These are phyloP conservation scores for Ceratobasidium sp. DNA, from an alignment of 1,284 basidiomycete genomes.

Conservation along the genomic window DNA sequence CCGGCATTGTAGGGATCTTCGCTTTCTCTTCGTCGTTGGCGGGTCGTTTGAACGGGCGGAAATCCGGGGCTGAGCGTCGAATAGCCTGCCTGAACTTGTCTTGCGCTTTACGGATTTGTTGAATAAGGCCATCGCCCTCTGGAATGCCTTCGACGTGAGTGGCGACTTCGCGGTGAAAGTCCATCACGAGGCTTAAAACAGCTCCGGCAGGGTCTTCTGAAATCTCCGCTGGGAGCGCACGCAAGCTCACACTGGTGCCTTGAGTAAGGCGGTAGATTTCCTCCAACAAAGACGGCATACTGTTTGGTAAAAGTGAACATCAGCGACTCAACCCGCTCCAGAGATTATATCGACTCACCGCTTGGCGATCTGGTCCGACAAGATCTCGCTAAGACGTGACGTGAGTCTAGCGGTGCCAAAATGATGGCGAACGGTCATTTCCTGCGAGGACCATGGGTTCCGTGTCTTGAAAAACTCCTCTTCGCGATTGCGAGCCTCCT, in stretches of 20 bases:
- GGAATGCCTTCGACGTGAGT: slow-evolving; percentile 44
- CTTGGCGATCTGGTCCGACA: slow-evolving; percentile 45
- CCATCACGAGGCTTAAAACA: slow-evolving; percentile 43
- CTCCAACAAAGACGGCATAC: slow-evolving; percentile 12
- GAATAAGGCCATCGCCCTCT: slow-evolving; percentile 36
- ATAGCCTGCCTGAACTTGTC: slow-evolving; percentile 33
- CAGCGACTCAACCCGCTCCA: neutral
- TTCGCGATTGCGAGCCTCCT: slow-evolving; percentile 47
- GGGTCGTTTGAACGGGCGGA: slow-evolving; percentile 39
- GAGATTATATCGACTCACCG: slow-evolving; percentile 34
- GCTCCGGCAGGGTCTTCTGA: slow-evolving; percentile 44
- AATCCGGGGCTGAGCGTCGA: slow-evolving; percentile 41
- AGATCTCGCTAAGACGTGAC: slow-evolving; percentile 43
- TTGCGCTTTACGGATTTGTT: slow-evolving; percentile 32
- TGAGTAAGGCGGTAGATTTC: slow-evolving; percentile 20
- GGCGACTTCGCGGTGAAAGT: slow-evolving; percentile 41
- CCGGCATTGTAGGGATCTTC: neutral
- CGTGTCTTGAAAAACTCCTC: slow-evolving; percentile 45
- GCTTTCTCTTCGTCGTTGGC: slow-evolving; percentile 37
- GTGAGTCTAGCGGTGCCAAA: slow-evolving; percentile 45
- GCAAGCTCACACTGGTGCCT: slow-evolving; percentile 9
- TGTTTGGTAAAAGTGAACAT: neutral
- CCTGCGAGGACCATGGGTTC: slow-evolving; percentile 35
- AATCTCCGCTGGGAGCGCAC: slow-evolving; percentile 32
- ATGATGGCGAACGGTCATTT: slow-evolving; percentile 36